phyloP scores from a whole-genome alignment of 495 filamentous ascomycete species.

The Penicillium robsamsonii region DNA sequence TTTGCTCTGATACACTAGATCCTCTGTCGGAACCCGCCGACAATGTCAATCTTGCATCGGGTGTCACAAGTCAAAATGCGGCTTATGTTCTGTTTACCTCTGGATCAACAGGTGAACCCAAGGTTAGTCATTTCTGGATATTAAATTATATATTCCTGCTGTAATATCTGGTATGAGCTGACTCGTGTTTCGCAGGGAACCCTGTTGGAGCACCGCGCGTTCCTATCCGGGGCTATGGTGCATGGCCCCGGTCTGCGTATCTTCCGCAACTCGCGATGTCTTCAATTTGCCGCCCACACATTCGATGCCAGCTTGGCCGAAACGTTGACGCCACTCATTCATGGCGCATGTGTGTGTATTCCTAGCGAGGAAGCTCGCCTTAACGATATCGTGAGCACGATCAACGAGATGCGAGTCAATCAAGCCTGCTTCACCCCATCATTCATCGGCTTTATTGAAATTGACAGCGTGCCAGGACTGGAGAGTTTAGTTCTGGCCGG shows the following conservation, averaged over 20 bases:
- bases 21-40: constrained; percentile 21
- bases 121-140: constrained; percentile 32
- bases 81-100: constrained; percentile 51
- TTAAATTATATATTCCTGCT: not conserved
- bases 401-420: constrained; percentile 46
- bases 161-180: constrained; percentile 8
- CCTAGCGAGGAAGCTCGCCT: constrained; percentile 52
- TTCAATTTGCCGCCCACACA: constrained; percentile 55
- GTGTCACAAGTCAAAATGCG: constrained; percentile 36
- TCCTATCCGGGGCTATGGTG: constrained; percentile 39
- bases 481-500: constrained; percentile 48
- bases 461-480: constrained; percentile 45
- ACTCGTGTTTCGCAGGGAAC: constrained; percentile 36
- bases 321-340: constrained; percentile 41
- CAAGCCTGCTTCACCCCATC: constrained; percentile 53
- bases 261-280: constrained; percentile 31
- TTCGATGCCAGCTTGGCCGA: constrained; percentile 52
- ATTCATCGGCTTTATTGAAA: constrained; percentile 46
- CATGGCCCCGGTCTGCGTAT: constrained; percentile 42
- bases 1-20: constrained; percentile 36
- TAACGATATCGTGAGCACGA: constrained; percentile 46
- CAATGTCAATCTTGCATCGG: constrained; percentile 26
- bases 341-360: constrained; percentile 46
- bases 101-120: constrained; percentile 51
- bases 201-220: constrained; percentile 47